Base-by-base conservation (phyloP, 1,139 yeast genomes). In the Candida sp. region DNA sequence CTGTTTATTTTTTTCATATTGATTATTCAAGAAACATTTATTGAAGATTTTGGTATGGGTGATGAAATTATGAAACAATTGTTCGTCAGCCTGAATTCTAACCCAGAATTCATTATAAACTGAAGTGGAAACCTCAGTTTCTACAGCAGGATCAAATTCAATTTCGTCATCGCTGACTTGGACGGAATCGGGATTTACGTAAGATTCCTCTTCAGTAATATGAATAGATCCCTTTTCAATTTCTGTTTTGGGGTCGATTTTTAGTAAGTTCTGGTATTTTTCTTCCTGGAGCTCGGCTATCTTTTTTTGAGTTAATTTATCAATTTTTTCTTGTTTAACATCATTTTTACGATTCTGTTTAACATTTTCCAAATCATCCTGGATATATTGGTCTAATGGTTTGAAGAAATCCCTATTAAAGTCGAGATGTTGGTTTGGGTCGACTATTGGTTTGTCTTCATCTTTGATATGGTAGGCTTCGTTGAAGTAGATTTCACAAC, bases 21-120 rank as follows among this genome's bases (percentile, higher is more conserved):
- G 21, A 21, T 12, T 43, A 43, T n/a, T 53, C 50, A 32, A 74
- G 47, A 48, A 77, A 49, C 82, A 77, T 42, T 66, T 62, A 39
- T 73, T 67, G 48, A 64, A 77, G 3, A 75, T 60, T 42, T 71
- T 63, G 35, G 76, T 46, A 50, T 72, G 75, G 9, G 75, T 48
- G 19, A 75, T 52, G 43, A 66, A 73, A 45, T 73, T 70, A 42
- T 70, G 68, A 50, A 76, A 60, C 1, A 48, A 41, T 43, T 65
- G 70, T 52, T 70, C 73, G 12, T 58, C 57, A 4, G 39, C 32
- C 8, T 38, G 46, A 4, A 60, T 58, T 11, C 43, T 42, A 4
- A 33, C 38, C 55, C 51, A 49, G 8, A 27, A 23, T 11, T 25
- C 30, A 7, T 30, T 12, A 21, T 37, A 37, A 38, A 36, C 33